Percentiles rank a stretch among this genome's conserved stretches.
Evolutionary conservation across 2,329 filamentous ascomycete genomes (phyloP).

Genomic region (Aspergillus spinulosporus): DNA sequence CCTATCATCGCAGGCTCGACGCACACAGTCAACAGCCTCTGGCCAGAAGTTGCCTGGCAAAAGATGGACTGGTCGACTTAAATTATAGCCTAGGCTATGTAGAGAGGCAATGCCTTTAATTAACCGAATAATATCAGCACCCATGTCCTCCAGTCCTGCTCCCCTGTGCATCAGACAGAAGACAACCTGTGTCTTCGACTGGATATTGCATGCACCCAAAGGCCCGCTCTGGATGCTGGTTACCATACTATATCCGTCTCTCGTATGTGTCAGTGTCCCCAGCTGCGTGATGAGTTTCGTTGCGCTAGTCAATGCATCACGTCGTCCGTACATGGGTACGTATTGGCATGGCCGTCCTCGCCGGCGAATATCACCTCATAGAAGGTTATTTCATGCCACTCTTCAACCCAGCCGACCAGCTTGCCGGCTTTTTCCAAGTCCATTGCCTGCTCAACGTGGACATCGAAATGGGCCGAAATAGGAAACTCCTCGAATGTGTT

Average conservation of each 20-base stretch:
- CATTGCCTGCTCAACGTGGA: neutral
- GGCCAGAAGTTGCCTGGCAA: neutral
- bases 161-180: constrained; percentile 2
- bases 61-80: neutral
- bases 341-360: neutral
- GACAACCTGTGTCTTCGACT: neutral
- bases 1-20: constrained; percentile 1
- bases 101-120: neutral
- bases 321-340: neutral
- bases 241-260: neutral
- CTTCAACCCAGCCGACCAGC: neutral
- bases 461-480: neutral
- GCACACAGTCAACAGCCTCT: neutral
- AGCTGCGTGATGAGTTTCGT: constrained; percentile 2
- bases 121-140: neutral
- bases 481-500: neutral
- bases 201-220: neutral
- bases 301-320: neutral
- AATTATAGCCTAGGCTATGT: neutral
- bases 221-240: neutral
- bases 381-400: neutral
- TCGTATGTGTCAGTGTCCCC: neutral
- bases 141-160: neutral
- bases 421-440: neutral
- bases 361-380: neutral